Conservation (phyloP, 2,329 filamentous ascomycete species). For the Boeremia lycopersici region DNA sequence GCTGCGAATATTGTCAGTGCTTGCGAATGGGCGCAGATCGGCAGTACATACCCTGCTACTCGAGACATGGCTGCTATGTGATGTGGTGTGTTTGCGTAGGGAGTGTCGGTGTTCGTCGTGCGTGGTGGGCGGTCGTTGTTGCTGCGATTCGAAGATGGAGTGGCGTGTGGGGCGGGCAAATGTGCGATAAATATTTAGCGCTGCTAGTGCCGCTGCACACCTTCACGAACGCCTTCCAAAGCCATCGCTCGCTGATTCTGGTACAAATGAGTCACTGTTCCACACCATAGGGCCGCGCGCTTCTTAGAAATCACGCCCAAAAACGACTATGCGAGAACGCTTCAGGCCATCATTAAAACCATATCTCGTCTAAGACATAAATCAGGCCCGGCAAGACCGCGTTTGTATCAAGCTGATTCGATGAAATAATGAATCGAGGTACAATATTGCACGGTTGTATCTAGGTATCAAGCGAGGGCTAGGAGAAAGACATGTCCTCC, state of each 20-base stretch:
- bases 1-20: slow-evolving; percentile 41
- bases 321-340: no score
- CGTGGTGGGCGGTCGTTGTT: slow-evolving; percentile 8
- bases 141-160: slow-evolving; percentile 24
- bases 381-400: no score
- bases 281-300: no score
- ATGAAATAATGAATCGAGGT: no score
- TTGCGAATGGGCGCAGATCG: not conserved
- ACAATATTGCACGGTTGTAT: no score
- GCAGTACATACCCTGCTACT: slow-evolving; percentile 42
- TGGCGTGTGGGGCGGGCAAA: slow-evolving; percentile 26
- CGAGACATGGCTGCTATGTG: slow-evolving; percentile 41
- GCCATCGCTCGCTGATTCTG: not conserved
- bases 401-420: no score
- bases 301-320: no score
- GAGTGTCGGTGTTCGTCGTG: slow-evolving; percentile 9
- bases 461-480: not conserved
- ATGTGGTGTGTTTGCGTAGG: slow-evolving; percentile 8
- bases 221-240: not conserved
- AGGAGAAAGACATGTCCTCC: not conserved
- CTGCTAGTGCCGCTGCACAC: slow-evolving; percentile 9
- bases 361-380: no score
- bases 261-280: not conserved
- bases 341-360: no score
- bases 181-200: slow-evolving; percentile 18